phyloP scores from a whole-genome alignment of 257 asterid genomes.

The Thymus mandschuricus region DNA sequence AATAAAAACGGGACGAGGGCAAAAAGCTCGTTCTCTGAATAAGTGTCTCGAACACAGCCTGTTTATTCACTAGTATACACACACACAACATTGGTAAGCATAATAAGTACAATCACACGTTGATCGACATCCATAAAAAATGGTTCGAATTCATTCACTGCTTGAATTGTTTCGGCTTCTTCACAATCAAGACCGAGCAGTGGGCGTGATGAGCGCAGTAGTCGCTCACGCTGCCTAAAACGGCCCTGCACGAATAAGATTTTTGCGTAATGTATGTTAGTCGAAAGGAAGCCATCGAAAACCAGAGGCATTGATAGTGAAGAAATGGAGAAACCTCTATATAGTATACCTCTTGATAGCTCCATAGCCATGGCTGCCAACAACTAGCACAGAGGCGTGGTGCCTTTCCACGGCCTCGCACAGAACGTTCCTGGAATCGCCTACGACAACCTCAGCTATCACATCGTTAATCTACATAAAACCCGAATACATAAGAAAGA shows the following conservation, averaged over 20 bases:
- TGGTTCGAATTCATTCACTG: background rate
- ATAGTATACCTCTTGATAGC: constrained; percentile 68
- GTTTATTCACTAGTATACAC: too few relatives aligned
- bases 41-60: too few relatives aligned
- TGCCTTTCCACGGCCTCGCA: constrained; percentile 87
- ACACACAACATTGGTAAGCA: too few relatives aligned
- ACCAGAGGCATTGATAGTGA: background rate
- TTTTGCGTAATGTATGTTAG: background rate
- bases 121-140: background rate
- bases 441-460: constrained; percentile 56
- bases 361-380: constrained; percentile 98
- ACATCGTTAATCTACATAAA: constrained; percentile 60
- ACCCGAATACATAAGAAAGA: background rate
- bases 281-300: background rate
- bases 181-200: constrained; percentile 82
- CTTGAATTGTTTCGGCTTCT: constrained; percentile 44
- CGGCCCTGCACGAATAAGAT: constrained; percentile 53
- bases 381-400: constrained; percentile 72
- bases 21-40: too few relatives aligned
- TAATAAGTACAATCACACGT: too few relatives aligned
- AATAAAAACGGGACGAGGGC: too few relatives aligned
- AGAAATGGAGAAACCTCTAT: constrained; percentile 23
- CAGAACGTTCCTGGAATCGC: constrained; percentile 87
- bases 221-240: constrained; percentile 85
- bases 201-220: constrained; percentile 81